Conservation (phyloP, 2,329 filamentous ascomycete genomes). For the Zarea fungicola region DNA sequence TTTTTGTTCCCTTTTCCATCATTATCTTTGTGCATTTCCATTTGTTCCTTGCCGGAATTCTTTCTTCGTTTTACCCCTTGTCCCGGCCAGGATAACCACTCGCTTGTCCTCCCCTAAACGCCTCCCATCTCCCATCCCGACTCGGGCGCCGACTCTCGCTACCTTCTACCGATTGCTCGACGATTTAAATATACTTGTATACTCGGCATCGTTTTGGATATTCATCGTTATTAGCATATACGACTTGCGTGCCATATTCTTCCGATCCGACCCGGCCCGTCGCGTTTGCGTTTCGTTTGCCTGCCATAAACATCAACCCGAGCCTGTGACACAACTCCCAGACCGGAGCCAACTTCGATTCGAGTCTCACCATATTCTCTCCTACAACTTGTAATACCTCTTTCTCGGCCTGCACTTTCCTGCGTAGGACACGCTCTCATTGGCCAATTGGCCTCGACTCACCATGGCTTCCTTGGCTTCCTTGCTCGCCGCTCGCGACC, state of each 20-base stretch:
- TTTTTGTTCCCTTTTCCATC: slow-evolving; percentile 11
- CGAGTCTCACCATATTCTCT: not conserved
- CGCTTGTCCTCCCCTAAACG: too few species aligned
- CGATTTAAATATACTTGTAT: not conserved
- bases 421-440: not conserved
- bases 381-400: slow-evolving; percentile 1
- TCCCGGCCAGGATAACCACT: slow-evolving; percentile 7
- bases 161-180: not conserved
- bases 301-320: too few species aligned
- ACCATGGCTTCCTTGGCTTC: not conserved
- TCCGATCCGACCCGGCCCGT: too few species aligned
- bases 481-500: slow-evolving; percentile 10
- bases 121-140: not conserved
- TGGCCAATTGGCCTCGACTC: not conserved
- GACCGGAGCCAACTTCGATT: too few species aligned
- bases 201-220: not conserved
- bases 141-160: not conserved
- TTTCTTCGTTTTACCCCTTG: slow-evolving; percentile 5
- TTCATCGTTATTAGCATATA: too few species aligned
- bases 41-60: slow-evolving; percentile 14
- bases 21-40: slow-evolving; percentile 15
- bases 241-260: too few species aligned
- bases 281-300: too few species aligned
- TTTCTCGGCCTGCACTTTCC: slow-evolving; percentile 38
- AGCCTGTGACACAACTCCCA: too few species aligned